phyloP scores from a whole-genome alignment of 2,329 filamentous ascomycete species.

The Escovopsis sp. region DNA sequence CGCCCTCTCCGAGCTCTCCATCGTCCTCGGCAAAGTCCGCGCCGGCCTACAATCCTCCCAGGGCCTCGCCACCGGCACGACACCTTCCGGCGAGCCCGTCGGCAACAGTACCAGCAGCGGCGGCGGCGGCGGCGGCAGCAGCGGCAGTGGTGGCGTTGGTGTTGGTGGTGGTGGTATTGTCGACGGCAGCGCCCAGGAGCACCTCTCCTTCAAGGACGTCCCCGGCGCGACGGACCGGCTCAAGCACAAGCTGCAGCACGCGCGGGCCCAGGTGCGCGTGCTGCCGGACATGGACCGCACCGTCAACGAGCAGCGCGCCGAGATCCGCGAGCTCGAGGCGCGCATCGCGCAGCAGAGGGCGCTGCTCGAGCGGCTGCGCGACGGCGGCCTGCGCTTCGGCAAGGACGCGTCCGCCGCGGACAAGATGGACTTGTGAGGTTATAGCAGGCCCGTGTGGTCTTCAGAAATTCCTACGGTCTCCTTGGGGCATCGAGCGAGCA shows the following conservation, averaged over 20 bases:
- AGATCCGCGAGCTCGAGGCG: conserved; percentile 52
- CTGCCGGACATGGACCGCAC: conserved; percentile 57
- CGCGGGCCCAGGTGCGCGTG: conserved; percentile 47
- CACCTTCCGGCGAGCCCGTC: conserved; percentile 15
- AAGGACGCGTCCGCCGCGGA: conserved; percentile 18
- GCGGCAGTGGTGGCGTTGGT: conserved; percentile 15
- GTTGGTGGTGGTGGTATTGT: too few species aligned
- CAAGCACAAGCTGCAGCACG: conserved; percentile 72
- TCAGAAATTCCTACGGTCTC: too few species aligned
- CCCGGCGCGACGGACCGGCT: conserved; percentile 62
- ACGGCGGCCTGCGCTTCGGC: conserved; percentile 24
- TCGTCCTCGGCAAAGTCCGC: conserved; percentile 62
- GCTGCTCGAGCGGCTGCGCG: conserved; percentile 39
- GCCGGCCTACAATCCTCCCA: conserved; percentile 27
- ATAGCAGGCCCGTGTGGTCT: not conserved
- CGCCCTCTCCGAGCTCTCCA: conserved; percentile 66
- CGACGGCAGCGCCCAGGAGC: conserved; percentile 6
- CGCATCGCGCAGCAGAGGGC: conserved; percentile 47
- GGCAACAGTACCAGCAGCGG: conserved; percentile 10
- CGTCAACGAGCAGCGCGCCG: conserved; percentile 53
- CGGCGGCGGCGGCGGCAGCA: conserved; percentile 13
- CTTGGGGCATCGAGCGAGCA: too few species aligned
- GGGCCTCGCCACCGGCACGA: conserved; percentile 22
- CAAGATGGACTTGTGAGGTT: conserved; percentile 26
- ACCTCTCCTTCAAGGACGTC: conserved; percentile 54